Evolutionary conservation across 208 protist species (phyloP).

Genomic region (Trypanosoma congolense): DNA sequence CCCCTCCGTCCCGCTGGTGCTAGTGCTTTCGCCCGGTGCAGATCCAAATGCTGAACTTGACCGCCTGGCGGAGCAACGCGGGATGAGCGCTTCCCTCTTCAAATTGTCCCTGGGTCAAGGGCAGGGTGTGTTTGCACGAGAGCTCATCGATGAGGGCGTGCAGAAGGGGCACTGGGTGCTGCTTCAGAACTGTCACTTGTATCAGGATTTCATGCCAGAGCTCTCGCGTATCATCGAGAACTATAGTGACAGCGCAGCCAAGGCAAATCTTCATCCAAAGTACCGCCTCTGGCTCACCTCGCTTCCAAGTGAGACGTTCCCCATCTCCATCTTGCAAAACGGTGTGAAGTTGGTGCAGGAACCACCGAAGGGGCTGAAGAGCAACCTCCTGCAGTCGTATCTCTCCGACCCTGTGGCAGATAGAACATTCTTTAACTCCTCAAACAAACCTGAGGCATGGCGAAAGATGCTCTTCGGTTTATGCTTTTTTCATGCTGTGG

Average conservation of each 20-base stretch:
- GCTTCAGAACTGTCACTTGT: slow-evolving; percentile 95
- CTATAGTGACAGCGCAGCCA: slow-evolving; percentile 82
- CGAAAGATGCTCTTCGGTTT: slow-evolving; percentile 93
- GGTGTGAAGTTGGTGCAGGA: slow-evolving; percentile 98
- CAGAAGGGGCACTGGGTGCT: slow-evolving; percentile 91
- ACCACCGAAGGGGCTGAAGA: slow-evolving; percentile 95
- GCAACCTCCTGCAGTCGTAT: slow-evolving; percentile 94
- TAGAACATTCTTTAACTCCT: slow-evolving; percentile 76
- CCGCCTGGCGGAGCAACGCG: slow-evolving; percentile 90
- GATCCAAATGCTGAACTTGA: slow-evolving; percentile 94
- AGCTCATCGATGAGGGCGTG: slow-evolving; percentile 88
- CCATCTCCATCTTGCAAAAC: slow-evolving; percentile 96
- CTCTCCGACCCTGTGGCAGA: slow-evolving; percentile 86
- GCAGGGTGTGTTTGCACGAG: slow-evolving; percentile 88
- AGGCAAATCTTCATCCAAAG: slow-evolving; percentile 89
- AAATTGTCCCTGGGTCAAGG: slow-evolving; percentile 96
- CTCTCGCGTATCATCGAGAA: slow-evolving; percentile 91
- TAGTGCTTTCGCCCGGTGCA: slow-evolving; percentile 96
- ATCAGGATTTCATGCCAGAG: slow-evolving; percentile 92
- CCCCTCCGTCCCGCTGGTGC: slow-evolving; percentile 92
- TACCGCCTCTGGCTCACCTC: slow-evolving; percentile 98
- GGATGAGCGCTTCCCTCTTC: slow-evolving; percentile 79
- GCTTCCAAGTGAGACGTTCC: slow-evolving; percentile 96
- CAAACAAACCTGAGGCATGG: slow-evolving; percentile 80
- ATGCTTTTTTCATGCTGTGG: slow-evolving; percentile 95